Evolutionary conservation across 2,329 filamentous ascomycete species (phyloP), one percentile per base, ranked within the genome.

Genomic region (Exophiala spinifera): DNA sequence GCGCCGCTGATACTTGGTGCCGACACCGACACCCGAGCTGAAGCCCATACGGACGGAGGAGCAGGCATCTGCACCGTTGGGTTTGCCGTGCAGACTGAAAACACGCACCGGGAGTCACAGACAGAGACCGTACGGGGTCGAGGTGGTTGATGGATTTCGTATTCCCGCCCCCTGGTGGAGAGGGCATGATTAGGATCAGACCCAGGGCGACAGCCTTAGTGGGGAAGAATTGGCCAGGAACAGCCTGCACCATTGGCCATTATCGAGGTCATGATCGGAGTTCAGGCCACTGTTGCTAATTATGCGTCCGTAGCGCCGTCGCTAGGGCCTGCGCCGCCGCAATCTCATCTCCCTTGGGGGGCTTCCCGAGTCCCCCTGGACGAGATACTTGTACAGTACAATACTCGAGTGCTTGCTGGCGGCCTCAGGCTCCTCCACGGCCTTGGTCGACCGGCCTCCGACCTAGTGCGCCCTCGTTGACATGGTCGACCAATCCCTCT

Each of bases 381-480:
- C n/a, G n/a, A n/a, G n/a, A n/a, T n/a, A n/a, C n/a, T n/a, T n/a
- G n/a, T n/a, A n/a, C n/a, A n/a, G n/a, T n/a, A n/a, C n/a, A n/a
- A n/a, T n/a, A n/a, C 8, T 25, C 15, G 19, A 7, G 13, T 23
- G 21, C 21, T 25, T 3, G 42, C 20, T 25, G 42, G 23, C n/a
- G n/a, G n/a, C n/a, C n/a, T n/a, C n/a, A n/a, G n/a, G n/a, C 45
- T 36, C 34, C 57, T 60, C 57, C 53, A 60, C 57, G 57, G 57
- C 53, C 53, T 56, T 60, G 25, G n/a, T 46, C 19, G 45, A 34
- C 57, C 57, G 57, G 56, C 49, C 44, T 49, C 53, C 57, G 49
- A 33, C 20, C 53, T 53, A 59, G 42, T 25, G 36, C 15, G 40
- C 49, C 43, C 53, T 54, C 36, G n/a, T 51, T 50, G 20, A 20